Base-by-base conservation (phyloP, 805 yeast genomes). In the Kregervanrija fluxuum region DNA sequence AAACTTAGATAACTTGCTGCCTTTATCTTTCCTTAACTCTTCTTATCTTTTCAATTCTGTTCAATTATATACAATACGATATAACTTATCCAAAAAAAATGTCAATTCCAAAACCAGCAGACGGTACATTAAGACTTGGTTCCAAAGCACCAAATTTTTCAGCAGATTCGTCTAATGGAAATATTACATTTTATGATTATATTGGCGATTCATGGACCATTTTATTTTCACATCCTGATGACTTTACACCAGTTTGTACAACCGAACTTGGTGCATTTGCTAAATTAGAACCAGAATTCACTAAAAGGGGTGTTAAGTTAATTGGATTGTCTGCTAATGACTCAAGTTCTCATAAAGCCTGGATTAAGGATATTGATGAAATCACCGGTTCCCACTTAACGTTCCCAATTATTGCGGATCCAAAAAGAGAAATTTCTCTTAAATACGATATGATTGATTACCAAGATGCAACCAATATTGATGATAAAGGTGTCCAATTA, bases 201-300 rank as follows among this genome's bases (percentile, higher is more conserved):
- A 70, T 76, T 46, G 85, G 80, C 33, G 70, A 72, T 57, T 65
- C 71, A 46, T 82, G 89, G 88, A 73, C 71, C 38, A 77, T 82
- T 35, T 71, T 82, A 50, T 82, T 82, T 67, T 78, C 85, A 31
- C 88, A 82, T 60, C 89, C 89, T 45, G 87, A 80, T 52, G 88
- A 82, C 61, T 82, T 78, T 70, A 82, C 89, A 15, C 89, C 89
- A 33, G 85, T 82, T 40, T 82, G 89, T 62, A 82, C 88, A 51
- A 82, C 89, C 42, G 89, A 82, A 63, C 69, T 82, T 48, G 88
- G 88, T 50, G 88, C 87, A 8, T 81, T 82, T 57, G 82, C 87
- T 51, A 75, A 77, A 58, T 68, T 82, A 58, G 79, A 80, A 59
- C 83, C 84, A 11, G 87, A 82, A 60, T 82, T 82, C 58, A 70